These are phyloP conservation scores for Aureobasidium lini DNA, from an alignment of 2,329 filamentous ascomycete species.

Conservation along the genomic window DNA sequence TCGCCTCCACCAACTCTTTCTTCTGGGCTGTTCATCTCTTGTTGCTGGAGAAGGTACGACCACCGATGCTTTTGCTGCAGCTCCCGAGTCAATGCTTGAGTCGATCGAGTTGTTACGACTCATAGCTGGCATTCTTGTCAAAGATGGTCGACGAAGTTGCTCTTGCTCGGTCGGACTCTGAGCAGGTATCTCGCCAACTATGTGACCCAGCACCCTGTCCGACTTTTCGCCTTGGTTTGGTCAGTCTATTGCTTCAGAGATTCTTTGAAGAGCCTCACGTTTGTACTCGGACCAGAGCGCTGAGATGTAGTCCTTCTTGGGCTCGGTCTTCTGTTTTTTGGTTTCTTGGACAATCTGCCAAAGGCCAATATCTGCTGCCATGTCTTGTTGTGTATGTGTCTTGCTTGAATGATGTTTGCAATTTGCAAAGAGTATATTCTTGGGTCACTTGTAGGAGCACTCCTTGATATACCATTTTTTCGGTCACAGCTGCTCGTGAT, in stretches of 20 bases:
- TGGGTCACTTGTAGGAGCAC: no score
- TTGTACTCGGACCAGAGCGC: constrained; percentile 1
- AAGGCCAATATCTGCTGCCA: neutral
- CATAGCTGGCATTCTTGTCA: neutral
- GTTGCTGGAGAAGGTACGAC: neutral
- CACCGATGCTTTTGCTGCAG: neutral
- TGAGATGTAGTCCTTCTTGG: neutral
- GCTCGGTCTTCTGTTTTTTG: neutral
- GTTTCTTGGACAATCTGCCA: constrained; percentile 1
- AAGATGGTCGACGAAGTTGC: neutral
- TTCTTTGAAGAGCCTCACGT: neutral
- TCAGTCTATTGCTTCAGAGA: neutral
- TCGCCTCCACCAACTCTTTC: neutral
- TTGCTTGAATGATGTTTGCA: neutral
- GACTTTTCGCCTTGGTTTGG: neutral
- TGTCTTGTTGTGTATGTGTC: neutral
- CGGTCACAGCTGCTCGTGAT: neutral
- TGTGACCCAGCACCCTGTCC: neutral
- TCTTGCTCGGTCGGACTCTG: neutral
- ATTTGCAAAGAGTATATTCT: neutral
- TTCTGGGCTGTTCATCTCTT: neutral
- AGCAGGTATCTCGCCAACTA: neutral
- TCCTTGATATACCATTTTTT: neutral
- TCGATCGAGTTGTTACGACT: neutral
- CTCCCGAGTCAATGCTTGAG: neutral